A percentile compares a stretch with the other conserved stretches of the same genome.
These are phyloP conservation scores for Candida quercuum DNA, from an alignment of 805 yeast genomes.

Conservation along the genomic window DNA sequence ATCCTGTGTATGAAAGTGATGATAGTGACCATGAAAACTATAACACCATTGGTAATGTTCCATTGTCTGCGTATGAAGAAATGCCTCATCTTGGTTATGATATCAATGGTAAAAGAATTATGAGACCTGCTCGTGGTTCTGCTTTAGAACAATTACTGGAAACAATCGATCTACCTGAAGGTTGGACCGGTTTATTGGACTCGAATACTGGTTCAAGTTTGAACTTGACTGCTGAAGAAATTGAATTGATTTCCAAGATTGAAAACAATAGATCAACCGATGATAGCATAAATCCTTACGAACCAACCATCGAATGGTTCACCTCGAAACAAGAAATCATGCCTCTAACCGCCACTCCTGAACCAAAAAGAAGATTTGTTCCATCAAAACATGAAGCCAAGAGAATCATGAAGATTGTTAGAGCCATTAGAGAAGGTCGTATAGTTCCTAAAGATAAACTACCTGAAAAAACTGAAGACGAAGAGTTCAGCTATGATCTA, in stretches of 20 bases:
- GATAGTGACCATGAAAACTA: constrained; percentile 78
- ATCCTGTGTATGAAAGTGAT: constrained; percentile 92
- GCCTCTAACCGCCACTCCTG: constrained; percentile 93
- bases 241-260: constrained; percentile 80
- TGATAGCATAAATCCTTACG: constrained; percentile 79
- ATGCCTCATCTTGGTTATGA: constrained; percentile 97
- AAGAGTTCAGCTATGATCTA: constrained; percentile 61
- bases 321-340: constrained; percentile 75
- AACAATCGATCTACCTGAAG: constrained; percentile 90
- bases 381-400: constrained; percentile 97
- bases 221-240: constrained; percentile 80
- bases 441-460: constrained; percentile 68
- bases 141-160: constrained; percentile 90
- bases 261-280: constrained; percentile 83
- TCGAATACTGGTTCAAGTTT: constrained; percentile 80
- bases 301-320: constrained; percentile 94
- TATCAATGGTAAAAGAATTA: constrained; percentile 94
- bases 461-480: constrained; percentile 44
- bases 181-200: constrained; percentile 97
- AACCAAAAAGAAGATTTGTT: constrained; percentile 94
- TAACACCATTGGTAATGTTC: constrained; percentile 92
- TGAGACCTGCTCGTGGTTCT: constrained; percentile 97
- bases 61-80: constrained; percentile 90
- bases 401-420: constrained; percentile 91
- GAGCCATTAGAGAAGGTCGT: constrained; percentile 94